A percentile compares a stretch with the other conserved stretches of the same genome.
Evolutionary conservation across 73 alveolate species (phyloP).

Genomic region (Paramecium sexaurelia): DNA sequence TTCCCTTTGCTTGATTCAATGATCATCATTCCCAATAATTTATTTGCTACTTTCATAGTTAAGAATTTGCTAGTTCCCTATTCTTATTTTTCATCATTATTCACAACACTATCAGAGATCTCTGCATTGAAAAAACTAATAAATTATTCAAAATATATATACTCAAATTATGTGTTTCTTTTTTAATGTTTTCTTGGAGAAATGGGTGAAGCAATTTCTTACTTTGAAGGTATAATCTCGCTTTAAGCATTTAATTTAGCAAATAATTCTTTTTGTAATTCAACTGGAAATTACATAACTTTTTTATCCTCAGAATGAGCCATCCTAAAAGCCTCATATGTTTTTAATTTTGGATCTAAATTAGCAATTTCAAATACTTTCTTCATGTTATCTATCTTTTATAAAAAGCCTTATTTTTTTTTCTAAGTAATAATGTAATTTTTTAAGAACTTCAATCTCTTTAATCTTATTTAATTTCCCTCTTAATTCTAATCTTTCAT

Average conservation of each 20-base stretch:
- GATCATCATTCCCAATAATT: neutral
- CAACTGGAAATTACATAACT: neutral
- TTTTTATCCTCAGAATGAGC: neutral
- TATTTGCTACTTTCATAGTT: slow-evolving; percentile 41
- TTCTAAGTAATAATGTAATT: slow-evolving; percentile 1
- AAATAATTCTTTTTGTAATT: neutral
- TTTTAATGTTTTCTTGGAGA: neutral
- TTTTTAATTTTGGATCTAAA: neutral
- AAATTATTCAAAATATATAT: neutral
- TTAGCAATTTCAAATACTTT: neutral
- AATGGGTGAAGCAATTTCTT: neutral
- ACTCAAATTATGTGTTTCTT: neutral
- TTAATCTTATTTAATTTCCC: slow-evolving; percentile 8
- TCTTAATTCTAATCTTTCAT: neutral
- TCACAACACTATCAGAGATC: neutral
- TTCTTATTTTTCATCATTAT: neutral
- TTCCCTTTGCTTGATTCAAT: slow-evolving; percentile 10
- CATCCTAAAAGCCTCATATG: neutral
- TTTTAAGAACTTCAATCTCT: slow-evolving; percentile 3
- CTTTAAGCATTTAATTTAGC: neutral
- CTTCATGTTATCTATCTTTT: neutral
- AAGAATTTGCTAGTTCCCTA: slow-evolving; percentile 6
- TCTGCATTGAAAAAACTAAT: neutral
- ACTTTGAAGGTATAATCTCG: neutral
- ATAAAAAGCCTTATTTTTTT: slow-evolving; percentile 3